phyloP scores from a whole-genome alignment of 129 eudicot genomes.

The Flaveria brownii region DNA sequence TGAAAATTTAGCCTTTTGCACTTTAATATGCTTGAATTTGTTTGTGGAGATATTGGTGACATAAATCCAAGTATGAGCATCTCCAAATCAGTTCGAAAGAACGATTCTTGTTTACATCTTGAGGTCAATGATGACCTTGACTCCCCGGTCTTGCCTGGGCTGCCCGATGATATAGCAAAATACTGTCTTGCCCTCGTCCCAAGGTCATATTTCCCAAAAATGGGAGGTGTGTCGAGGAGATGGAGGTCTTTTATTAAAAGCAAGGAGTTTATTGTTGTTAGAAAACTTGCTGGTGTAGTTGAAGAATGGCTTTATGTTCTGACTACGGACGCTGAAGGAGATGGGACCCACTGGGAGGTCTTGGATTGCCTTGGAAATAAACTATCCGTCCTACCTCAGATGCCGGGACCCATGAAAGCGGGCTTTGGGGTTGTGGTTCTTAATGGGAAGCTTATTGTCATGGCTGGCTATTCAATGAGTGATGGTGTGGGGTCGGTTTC shows the following conservation, averaged over 20 bases:
- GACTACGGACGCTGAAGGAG: conserved; percentile 64
- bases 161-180: conserved; percentile 92
- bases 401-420: conserved; percentile 75
- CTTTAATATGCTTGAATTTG: conserved; percentile 51
- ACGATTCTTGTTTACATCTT: conserved; percentile 30
- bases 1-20: conserved; percentile 33
- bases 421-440: conserved; percentile 79
- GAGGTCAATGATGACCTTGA: conserved; percentile 38
- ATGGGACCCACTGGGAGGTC: conserved; percentile 90
- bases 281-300: conserved; percentile 75
- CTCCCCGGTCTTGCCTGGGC: conserved; percentile 79
- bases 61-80: conserved; percentile 47
- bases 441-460: conserved; percentile 82
- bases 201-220: conserved; percentile 61
- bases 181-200: conserved; percentile 97
- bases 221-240: conserved; percentile 78
- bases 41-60: conserved; percentile 45
- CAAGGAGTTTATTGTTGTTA: conserved; percentile 71
- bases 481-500: conserved; percentile 61
- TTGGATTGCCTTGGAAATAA: conserved; percentile 72
- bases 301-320: conserved; percentile 93
- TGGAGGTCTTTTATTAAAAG: conserved; percentile 87
- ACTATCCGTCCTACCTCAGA: conserved; percentile 51
- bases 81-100: conserved; percentile 46
- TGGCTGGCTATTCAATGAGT: conserved; percentile 65